A percentile compares a stretch with the other conserved stretches of the same genome.
phyloP scores from a whole-genome alignment of 139 green algal genomes.

The Spirogloea muscicola region DNA sequence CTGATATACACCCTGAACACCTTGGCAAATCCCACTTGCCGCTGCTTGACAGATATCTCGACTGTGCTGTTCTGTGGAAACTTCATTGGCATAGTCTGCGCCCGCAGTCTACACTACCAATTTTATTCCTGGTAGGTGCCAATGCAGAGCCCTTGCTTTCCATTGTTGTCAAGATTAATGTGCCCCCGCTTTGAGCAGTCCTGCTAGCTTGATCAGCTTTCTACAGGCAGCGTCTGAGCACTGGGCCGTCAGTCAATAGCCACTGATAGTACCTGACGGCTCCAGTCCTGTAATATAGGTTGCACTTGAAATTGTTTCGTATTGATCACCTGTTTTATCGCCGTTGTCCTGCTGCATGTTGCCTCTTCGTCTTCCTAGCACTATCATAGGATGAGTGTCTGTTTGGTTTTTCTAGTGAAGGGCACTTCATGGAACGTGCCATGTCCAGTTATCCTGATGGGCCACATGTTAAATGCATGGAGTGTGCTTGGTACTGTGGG shows the following conservation, averaged over 20 bases:
- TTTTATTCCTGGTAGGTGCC: constrained; percentile 70
- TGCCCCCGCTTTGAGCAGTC: not conserved
- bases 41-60: constrained; percentile 33
- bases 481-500: no score
- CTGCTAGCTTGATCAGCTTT: not conserved
- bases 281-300: constrained; percentile 2
- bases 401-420: not conserved
- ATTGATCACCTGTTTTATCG: no score
- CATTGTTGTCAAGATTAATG: not conserved
- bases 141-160: not conserved
- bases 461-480: no score
- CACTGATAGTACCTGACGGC: not conserved
- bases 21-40: not conserved
- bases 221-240: not conserved
- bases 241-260: not conserved
- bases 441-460: not conserved
- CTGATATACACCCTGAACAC: no score
- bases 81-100: constrained; percentile 70
- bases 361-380: no score
- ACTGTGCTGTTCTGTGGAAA: constrained; percentile 67
- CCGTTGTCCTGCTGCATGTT: no score
- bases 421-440: not conserved
- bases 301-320: not conserved
- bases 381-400: no score
- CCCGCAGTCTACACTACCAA: constrained; percentile 80